Base-by-base conservation (phyloP, 75 land plant genomes). In the Ceratopteris richardii region DNA sequence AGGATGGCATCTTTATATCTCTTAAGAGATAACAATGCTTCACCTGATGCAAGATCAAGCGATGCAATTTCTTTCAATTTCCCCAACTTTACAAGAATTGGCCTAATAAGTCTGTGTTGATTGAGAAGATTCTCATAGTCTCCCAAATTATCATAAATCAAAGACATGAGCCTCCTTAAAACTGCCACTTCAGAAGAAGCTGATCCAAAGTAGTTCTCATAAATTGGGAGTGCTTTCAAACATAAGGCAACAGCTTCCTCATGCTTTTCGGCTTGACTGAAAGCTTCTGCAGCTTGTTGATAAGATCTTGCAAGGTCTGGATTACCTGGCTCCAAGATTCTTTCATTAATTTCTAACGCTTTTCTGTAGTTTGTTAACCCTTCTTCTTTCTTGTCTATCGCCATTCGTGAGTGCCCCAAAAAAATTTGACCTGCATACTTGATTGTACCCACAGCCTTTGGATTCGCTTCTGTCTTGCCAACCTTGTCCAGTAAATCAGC, bases 91-190 rank as follows among this genome's bases (percentile, higher is more conserved):
- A 23, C 28, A 16, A 67, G 51, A 40, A 67, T 67, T 1, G 51
- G 28, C 26, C 59, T 54, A 44, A 56, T 64, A 14, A 63, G 19
- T 5, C 42, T 20, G 14, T 69, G 66, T 51, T 69, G 55, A 18
- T 53, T 57, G n/a, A 69, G 66, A 31, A 64, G 66, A 18, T 69
- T 69, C 23, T 69, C 67, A 55, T 62, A 62, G 18, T 69, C 66
- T 31, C 62, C 66, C 19, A 69, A 47, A 24, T 64, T 66, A 61
- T 55, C 58, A 47, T 69, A 54, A 36, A 69, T 56, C n/a, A 69
- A 48, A 20, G 72, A 20, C 31, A 62, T 66, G 28, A 69, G 72
- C 33, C 66, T 37, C 19, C 72, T 61, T 19, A 62, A 66, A 5
- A 51, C 44, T 23, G 72, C 72, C 37, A 52, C 66, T 9, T 61